Conservation (phyloP, 2,329 filamentous ascomycete species). For the Plenodomus tracheiphilus region DNA sequence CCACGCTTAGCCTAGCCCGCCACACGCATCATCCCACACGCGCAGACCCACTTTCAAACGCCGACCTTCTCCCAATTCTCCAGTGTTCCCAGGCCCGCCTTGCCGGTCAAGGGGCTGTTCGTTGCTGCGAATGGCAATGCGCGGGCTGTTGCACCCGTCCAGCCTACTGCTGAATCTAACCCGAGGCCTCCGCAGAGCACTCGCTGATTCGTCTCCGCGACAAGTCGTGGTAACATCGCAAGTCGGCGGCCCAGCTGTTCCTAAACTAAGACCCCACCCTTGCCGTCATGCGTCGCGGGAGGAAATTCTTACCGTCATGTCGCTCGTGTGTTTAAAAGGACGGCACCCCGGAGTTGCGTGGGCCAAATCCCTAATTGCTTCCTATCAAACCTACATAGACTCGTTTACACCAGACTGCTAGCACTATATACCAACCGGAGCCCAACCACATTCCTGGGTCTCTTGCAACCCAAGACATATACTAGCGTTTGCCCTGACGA, state of each 20-base stretch:
- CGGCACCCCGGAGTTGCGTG: background rate
- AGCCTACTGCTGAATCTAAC: slow-evolving; percentile 13
- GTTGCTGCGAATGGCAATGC: slow-evolving; percentile 12
- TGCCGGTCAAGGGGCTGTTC: slow-evolving; percentile 6
- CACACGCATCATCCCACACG: slow-evolving; percentile 39
- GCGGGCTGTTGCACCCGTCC: slow-evolving; percentile 22
- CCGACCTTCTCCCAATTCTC: slow-evolving; percentile 26
- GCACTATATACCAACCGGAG: slow-evolving; percentile 29
- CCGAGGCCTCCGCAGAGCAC: slow-evolving; percentile 16
- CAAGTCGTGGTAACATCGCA: slow-evolving; percentile 35
- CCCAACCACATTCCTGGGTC: slow-evolving; percentile 14
- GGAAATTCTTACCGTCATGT: slow-evolving; percentile 43
- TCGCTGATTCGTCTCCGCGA: slow-evolving; percentile 27
- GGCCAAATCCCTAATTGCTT: slow-evolving; percentile 33
- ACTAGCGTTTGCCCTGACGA: slow-evolving; percentile 7
- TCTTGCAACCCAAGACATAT: slow-evolving; percentile 10
- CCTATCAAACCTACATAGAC: slow-evolving; percentile 14
- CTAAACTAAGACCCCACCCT: slow-evolving; percentile 35
- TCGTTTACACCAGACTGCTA: slow-evolving; percentile 27
- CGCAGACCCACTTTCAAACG: slow-evolving; percentile 36
- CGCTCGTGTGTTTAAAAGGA: slow-evolving; percentile 15
- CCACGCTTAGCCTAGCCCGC: background rate
- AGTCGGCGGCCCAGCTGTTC: slow-evolving; percentile 30
- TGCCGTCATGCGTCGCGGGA: too few species aligned
- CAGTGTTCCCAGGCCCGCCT: slow-evolving; percentile 11